A percentile compares a stretch with the other conserved stretches of the same genome.
phyloP scores from a whole-genome alignment of 2,329 filamentous ascomycete genomes.

The Diaporthe velutina region DNA sequence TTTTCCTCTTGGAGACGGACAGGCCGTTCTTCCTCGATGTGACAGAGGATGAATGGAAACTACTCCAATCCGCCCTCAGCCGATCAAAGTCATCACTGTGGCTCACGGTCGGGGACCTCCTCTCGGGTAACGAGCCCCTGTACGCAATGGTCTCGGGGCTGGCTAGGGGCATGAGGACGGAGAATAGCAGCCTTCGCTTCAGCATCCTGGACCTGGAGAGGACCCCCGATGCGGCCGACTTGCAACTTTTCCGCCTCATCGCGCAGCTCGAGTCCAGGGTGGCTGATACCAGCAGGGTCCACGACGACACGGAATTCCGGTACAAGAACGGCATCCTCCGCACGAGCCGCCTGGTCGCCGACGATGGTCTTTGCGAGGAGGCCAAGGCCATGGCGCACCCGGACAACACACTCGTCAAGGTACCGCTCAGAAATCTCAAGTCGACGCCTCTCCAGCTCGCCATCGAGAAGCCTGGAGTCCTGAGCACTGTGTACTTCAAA shows the following conservation, averaged over 20 bases:
- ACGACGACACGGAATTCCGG: neutral
- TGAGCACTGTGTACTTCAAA: conserved; percentile 34
- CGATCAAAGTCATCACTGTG: neutral
- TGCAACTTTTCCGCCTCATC: neutral
- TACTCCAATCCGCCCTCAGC: neutral
- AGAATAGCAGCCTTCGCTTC: neutral
- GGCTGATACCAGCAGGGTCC: neutral
- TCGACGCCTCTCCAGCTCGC: conserved; percentile 24
- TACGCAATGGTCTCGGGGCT: neutral
- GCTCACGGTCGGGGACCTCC: neutral
- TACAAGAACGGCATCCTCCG: neutral
- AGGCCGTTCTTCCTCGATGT: neutral
- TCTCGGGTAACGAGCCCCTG: neutral
- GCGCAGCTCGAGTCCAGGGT: neutral
- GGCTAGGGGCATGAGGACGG: neutral
- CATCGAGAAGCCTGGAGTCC: conserved; percentile 25
- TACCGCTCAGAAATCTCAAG: neutral
- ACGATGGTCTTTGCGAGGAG: neutral
- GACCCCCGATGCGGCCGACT: neutral
- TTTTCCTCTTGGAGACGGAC: neutral
- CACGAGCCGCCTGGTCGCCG: neutral
- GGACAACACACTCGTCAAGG: conserved; percentile 17
- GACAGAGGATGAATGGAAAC: neutral
- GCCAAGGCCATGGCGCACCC: neutral
- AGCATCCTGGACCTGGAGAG: neutral